These are phyloP conservation scores for Trametes coccinea DNA, from an alignment of 768 basidiomycete species.

Conservation along the genomic window DNA sequence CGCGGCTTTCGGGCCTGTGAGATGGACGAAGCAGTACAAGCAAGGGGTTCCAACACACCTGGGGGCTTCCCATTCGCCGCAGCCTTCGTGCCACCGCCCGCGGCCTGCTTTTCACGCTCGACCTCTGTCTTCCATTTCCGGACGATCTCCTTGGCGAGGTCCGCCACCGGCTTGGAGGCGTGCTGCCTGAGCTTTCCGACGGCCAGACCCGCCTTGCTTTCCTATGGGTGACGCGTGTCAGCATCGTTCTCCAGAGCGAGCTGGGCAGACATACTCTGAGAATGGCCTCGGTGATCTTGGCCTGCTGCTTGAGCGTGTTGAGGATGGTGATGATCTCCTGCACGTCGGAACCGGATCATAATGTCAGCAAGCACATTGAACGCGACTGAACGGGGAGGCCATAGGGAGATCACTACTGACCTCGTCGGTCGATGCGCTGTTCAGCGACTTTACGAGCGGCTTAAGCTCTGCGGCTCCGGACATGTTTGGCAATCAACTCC, in stretches of 20 bases:
- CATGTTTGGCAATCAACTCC: slow-evolving; percentile 21
- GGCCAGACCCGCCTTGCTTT: slow-evolving; percentile 89
- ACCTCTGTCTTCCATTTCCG: slow-evolving; percentile 91
- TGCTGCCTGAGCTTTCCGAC: slow-evolving; percentile 87
- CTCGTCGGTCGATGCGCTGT: slow-evolving; percentile 57
- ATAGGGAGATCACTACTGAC: slow-evolving; percentile 46
- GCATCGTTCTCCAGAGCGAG: slow-evolving; percentile 20
- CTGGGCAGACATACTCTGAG: slow-evolving; percentile 60
- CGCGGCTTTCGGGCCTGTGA: neutral
- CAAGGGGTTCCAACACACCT: slow-evolving; percentile 36
- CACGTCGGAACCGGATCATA: neutral
- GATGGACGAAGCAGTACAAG: neutral
- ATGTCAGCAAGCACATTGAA: slow-evolving; percentile 30
- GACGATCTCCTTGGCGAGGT: slow-evolving; percentile 87
- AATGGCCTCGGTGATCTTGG: slow-evolving; percentile 67
- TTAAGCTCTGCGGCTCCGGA: slow-evolving; percentile 61
- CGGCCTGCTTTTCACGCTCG: slow-evolving; percentile 57
- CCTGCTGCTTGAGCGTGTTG: slow-evolving; percentile 62
- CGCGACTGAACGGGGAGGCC: slow-evolving; percentile 37
- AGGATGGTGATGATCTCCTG: slow-evolving; percentile 69
- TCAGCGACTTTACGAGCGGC: slow-evolving; percentile 79
- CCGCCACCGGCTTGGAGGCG: slow-evolving; percentile 68
- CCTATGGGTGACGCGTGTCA: slow-evolving; percentile 45
- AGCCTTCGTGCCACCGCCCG: slow-evolving; percentile 33
- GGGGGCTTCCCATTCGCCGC: slow-evolving; percentile 31